phyloP scores from a whole-genome alignment of 805 yeast species.

The Candida morakotiae region DNA sequence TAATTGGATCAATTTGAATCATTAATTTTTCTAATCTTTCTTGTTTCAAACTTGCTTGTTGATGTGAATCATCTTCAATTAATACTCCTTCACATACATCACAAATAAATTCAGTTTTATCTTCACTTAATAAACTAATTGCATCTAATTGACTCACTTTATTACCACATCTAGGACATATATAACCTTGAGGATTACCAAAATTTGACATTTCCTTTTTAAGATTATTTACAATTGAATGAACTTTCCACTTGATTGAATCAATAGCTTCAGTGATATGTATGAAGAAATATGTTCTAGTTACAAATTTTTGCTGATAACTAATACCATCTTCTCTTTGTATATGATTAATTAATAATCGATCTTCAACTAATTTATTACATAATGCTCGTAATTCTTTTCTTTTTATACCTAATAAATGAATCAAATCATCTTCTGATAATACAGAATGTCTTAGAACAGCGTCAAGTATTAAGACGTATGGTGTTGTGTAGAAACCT shows the following conservation, averaged over 20 bases:
- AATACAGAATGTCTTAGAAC: conserved; percentile 82
- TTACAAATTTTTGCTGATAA: conserved; percentile 60
- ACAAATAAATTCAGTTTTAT: conserved; percentile 76
- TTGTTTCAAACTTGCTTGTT: conserved; percentile 77
- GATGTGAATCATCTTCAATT: conserved; percentile 84
- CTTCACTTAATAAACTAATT: conserved; percentile 73
- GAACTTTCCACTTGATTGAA: conserved; percentile 94
- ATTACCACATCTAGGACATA: conserved; percentile 81
- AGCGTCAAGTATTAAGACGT: conserved; percentile 83
- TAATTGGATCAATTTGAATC: conserved; percentile 86
- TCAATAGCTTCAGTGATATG: conserved; percentile 93
- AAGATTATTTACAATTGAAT: conserved; percentile 71
- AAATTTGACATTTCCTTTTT: conserved; percentile 81
- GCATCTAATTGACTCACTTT: conserved; percentile 87
- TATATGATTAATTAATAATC: conserved; percentile 64
- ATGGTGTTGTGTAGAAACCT: conserved; percentile 83
- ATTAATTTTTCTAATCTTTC: conserved; percentile 77
- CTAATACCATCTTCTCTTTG: conserved; percentile 53
- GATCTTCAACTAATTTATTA: conserved; percentile 78
- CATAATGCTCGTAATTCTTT: conserved; percentile 84
- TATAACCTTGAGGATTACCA: conserved; percentile 89
- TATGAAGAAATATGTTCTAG: conserved; percentile 79
- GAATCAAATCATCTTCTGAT: conserved; percentile 86
- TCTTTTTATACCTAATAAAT: conserved; percentile 75
- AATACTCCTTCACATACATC: conserved; percentile 75